Base-by-base conservation (phyloP, 495 filamentous ascomycete genomes). In the Aspergillus indologenus region DNA sequence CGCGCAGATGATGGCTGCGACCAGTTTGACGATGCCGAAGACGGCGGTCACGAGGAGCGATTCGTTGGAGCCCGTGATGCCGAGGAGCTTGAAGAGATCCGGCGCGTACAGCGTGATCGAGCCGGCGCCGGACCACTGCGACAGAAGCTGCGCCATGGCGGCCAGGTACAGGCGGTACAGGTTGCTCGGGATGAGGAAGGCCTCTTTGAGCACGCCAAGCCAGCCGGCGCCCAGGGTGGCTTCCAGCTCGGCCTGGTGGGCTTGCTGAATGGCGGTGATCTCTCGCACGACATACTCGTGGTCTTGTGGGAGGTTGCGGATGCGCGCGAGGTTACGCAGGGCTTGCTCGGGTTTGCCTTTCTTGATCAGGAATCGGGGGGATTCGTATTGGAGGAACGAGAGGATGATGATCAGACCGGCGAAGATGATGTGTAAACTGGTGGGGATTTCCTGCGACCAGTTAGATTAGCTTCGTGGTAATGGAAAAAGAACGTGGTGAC, bases 351-450 rank as follows among this genome's bases (percentile, higher is more conserved):
- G 67, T 49, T 81, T 74, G 34, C 79, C 78, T 19, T 75, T 69
- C 68, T 83, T 85, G 68, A 88, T 73, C 47, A 77, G 81, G 62
- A 78, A 88, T 55, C 85, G 81, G 11, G 85, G 85, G 5, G 85
- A 87, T 65, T 90, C 87, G 54, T 79, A 79, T 43, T 86, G 81
- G 52, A 87, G 73, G 66, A 90, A 83, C 3, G 83, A 83, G 29
- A 89, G 75, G 53, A 81, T 55, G 61, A 87, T 79, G 66, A 90
- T 86, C 20, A 90, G 69, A 0, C 83, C 79, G 5, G 87, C 85
- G 63, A 90, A 90, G 26, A 90, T 87, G 70, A 91, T 81, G 57
- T 91, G 87, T 21, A 89, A 69, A 59, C 81, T 84, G 3, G 83
- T 89, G 0, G 87, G 85, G n/a, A 86, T 81, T 68, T 75, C 71